Conservation (phyloP, 2,329 filamentous ascomycete species). For the Fusarium newnesense region DNA sequence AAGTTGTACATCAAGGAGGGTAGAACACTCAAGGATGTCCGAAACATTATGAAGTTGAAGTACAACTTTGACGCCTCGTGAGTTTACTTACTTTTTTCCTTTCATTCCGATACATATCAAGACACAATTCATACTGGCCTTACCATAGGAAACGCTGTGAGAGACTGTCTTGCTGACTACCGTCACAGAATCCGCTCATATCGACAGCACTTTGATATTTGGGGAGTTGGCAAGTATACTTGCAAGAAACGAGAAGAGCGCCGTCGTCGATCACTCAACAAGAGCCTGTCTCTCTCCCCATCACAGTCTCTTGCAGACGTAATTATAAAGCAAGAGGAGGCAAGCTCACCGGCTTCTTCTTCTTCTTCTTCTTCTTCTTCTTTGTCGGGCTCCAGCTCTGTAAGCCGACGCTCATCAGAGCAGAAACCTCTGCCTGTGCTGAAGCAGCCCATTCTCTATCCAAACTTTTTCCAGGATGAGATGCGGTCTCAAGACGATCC, state of each 20-base stretch:
- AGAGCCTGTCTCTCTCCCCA: slow-evolving; percentile 28
- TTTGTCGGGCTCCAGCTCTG: slow-evolving; percentile 12
- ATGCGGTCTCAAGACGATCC: background rate
- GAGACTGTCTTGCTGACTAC: slow-evolving; percentile 1
- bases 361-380: background rate
- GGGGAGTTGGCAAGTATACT: slow-evolving; percentile 61
- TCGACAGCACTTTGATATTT: slow-evolving; percentile 58
- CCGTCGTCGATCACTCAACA: slow-evolving; percentile 20
- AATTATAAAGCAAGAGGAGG: background rate
- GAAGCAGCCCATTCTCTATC: slow-evolving; percentile 4
- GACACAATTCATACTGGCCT: background rate
- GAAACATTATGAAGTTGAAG: slow-evolving; percentile 51
- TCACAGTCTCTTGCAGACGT: slow-evolving; percentile 22
- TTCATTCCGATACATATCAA: background rate
- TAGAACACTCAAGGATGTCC: slow-evolving; percentile 54
- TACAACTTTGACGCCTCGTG: slow-evolving; percentile 56
- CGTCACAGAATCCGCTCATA: slow-evolving; percentile 55
- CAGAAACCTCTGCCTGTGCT: slow-evolving; percentile 32
- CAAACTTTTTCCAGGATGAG: slow-evolving; percentile 9
- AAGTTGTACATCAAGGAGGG: slow-evolving; percentile 54
- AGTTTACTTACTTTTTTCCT: slow-evolving; percentile 30
- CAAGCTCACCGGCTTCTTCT: slow-evolving; percentile 15
- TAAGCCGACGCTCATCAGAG: slow-evolving; percentile 26
- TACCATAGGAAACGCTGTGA: background rate
- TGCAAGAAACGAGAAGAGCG: slow-evolving; percentile 47